Percentiles rank a stretch among this genome's conserved stretches.
These are phyloP conservation scores for Pseudogymnoascus sp. DNA, from an alignment of 2,329 filamentous ascomycete species.

Conservation along the genomic window DNA sequence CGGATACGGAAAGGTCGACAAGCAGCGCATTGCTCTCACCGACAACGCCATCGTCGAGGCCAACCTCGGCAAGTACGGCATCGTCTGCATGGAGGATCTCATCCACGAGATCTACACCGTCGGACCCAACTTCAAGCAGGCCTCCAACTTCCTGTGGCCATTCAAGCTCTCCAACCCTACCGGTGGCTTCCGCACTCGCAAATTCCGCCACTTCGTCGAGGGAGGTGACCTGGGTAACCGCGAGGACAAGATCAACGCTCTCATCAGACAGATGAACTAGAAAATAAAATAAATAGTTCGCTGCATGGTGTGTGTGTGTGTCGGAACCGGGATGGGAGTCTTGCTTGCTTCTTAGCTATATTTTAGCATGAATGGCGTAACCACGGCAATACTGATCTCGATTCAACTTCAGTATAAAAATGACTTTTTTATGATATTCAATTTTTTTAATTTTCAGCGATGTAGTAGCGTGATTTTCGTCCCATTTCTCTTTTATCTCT, in stretches of 20 bases:
- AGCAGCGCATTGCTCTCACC: conserved; percentile 92
- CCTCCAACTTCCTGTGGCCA: conserved; percentile 98
- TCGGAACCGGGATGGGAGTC: conserved; percentile 8
- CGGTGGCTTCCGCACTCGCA: conserved; percentile 90
- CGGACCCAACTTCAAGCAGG: conserved; percentile 99
- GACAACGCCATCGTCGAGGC: conserved; percentile 98
- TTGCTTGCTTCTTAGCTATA: conserved; percentile 16
- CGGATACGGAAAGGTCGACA: conserved; percentile 97
- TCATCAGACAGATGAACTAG: conserved; percentile 99
- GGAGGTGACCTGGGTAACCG: conserved; percentile 98
- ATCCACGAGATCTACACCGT: conserved; percentile 99
- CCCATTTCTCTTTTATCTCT: background rate
- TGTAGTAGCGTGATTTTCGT: conserved; percentile 1
- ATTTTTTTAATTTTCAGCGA: background rate
- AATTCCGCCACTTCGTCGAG: conserved; percentile 99
- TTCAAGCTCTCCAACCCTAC: conserved; percentile 99
- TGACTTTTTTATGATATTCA: conserved; percentile 8
- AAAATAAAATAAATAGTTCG: conserved; percentile 6
- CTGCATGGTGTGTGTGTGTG: conserved; percentile 7
- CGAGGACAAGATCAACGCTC: conserved; percentile 93
- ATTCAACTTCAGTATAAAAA: conserved; percentile 10
- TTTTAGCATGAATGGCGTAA: conserved; percentile 22
- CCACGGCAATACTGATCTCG: conserved; percentile 10
- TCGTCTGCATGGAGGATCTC: conserved; percentile 98
- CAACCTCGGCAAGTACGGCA: conserved; percentile 94